Conservation (phyloP, 352 stramenopile species). For the Phytophthora citricola region DNA sequence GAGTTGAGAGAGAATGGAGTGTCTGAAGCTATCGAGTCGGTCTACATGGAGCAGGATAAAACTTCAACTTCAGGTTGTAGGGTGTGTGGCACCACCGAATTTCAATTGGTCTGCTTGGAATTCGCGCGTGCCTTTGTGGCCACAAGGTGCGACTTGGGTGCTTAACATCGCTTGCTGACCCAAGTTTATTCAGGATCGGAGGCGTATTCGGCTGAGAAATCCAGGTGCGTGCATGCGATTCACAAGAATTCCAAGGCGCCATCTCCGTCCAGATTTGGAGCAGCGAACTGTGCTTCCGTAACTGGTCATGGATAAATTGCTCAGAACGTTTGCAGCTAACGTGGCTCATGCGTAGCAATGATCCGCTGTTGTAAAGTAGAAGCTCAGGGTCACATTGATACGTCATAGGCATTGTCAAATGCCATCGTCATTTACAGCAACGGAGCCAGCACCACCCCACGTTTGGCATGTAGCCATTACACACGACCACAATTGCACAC, state of each 20-base stretch:
- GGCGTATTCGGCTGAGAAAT: slow-evolving; percentile 2
- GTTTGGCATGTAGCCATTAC: background rate
- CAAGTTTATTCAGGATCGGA: no score
- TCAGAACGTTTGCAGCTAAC: background rate
- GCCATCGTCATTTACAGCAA: background rate
- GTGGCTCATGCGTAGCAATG: background rate
- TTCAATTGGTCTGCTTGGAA: background rate
- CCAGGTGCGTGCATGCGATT: slow-evolving; percentile 4
- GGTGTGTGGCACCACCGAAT: slow-evolving; percentile 15
- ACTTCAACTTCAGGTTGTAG: slow-evolving; percentile 25
- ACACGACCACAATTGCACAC: slow-evolving; percentile 16
- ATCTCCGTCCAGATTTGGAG: background rate
- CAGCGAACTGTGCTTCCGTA: background rate
- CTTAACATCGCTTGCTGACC: background rate
- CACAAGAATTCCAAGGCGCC: slow-evolving; percentile 3
- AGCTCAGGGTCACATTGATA: background rate
- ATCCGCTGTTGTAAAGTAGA: background rate
- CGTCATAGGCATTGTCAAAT: background rate
- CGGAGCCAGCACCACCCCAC: background rate
- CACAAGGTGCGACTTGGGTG: slow-evolving; percentile 24
- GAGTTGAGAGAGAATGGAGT: background rate
- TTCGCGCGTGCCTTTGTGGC: no score
- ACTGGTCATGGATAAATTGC: background rate
- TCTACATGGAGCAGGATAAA: background rate
- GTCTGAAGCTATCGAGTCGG: background rate